Percentiles rank a stretch among this genome's conserved stretches.
These are phyloP conservation scores for Colletotrichum chrysophilum DNA, from an alignment of 2,329 filamentous ascomycete genomes.

Conservation along the genomic window DNA sequence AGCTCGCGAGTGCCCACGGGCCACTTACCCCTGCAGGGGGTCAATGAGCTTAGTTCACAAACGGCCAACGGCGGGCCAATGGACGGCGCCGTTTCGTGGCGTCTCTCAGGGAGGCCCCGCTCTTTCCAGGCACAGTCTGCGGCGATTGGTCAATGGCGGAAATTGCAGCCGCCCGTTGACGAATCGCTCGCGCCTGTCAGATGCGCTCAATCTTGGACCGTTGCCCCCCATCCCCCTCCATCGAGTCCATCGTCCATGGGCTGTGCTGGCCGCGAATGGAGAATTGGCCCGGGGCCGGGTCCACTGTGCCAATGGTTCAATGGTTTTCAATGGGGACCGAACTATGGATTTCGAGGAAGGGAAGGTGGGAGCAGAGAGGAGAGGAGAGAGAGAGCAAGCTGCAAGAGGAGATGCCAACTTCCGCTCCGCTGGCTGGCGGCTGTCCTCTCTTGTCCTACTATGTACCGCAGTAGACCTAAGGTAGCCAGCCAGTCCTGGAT, in stretches of 20 bases:
- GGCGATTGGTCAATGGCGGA: conserved; percentile 11
- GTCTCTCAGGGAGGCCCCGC: not conserved
- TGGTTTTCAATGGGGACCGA: not conserved
- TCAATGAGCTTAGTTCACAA: conserved; percentile 17
- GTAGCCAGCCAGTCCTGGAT: not conserved
- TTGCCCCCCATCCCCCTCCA: not conserved
- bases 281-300: not conserved
- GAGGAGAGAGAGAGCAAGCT: not conserved
- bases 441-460: not conserved
- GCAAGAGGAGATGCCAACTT: not conserved
- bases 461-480: not conserved
- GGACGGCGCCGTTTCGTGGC: conserved; percentile 6
- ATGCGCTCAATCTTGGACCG: conserved; percentile 14
- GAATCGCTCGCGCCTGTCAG: conserved; percentile 19
- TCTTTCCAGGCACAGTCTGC: not conserved
- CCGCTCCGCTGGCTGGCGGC: not conserved
- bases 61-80: conserved; percentile 17
- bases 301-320: not conserved
- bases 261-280: conserved; percentile 19
- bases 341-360: not conserved
- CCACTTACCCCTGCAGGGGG: conserved; percentile 7
- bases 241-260: not conserved
- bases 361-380: not conserved
- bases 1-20: conserved; percentile 7
- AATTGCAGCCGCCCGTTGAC: conserved; percentile 20